Evolutionary conservation across 768 basidiomycete genomes (phyloP), one percentile per base, ranked within the genome.

Genomic region (Leccinum imitatum): DNA sequence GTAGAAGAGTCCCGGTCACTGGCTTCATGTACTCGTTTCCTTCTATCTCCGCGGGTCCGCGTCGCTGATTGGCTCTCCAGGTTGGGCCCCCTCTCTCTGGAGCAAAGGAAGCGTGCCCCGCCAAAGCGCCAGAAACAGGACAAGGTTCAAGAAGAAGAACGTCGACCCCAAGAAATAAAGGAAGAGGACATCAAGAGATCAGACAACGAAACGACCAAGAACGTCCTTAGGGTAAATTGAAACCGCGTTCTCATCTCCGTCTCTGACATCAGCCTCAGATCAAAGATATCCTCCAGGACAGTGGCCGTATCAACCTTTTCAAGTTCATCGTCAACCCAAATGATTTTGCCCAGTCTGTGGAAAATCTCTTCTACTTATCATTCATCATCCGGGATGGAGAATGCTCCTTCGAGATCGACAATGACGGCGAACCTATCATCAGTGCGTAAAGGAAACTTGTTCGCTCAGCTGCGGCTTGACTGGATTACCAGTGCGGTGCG

Each of bases 321-420:
- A 76, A 81, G 61, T 90, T 98, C 68, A 80, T 98, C 56, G 79
- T 97, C 63, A 96, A 99, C 70, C 97, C 97, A 13, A 75, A 87
- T 30, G 87, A 90, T 67, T 99, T 93, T 69, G 90, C 88, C 0
- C 96, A 99, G 70, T 93, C 91, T 0, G 93, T 98, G 14, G 97
- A 99, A 76, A 99, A 99, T 71, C 79, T 96, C 23, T 98, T 99
- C 72, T 95, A 97, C 69, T 80, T 96, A 2, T 93, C 93, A 0
- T 98, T 99, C 76, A 80, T 97, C 62, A 90, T 97, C 50, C 83
- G 90, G 31, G 91, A 95, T 63, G 93, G 90, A 3, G 83, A 85
- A 67, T 91, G 87, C 59, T 87, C 88, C 11, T 78, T 92, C 30
- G 89, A 93, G 63, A 81, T 83, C 6, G 77, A 82, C 33, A 78